phyloP scores from a whole-genome alignment of 1,139 yeast species.

The Zygoascus hellenicus region DNA sequence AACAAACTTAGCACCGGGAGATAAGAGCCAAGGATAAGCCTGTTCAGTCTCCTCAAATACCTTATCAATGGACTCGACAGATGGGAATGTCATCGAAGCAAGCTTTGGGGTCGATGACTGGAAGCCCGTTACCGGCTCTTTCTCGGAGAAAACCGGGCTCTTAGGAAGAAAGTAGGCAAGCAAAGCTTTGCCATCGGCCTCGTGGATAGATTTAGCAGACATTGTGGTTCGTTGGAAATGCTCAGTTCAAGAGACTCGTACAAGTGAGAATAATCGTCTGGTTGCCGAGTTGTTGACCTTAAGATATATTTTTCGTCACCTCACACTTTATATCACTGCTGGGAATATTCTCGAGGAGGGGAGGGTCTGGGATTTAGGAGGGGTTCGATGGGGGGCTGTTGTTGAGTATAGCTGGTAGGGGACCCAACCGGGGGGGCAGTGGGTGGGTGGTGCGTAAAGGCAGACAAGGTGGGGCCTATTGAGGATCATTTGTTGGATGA shows the following conservation, averaged over 20 bases:
- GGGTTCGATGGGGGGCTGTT: too few species aligned
- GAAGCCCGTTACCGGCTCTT: slow-evolving; percentile 35
- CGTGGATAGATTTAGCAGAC: slow-evolving; percentile 44
- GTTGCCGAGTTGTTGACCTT: background rate
- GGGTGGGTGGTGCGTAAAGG: background rate
- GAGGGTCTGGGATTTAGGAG: too few species aligned
- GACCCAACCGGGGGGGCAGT: background rate
- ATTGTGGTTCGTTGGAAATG: slow-evolving; percentile 18
- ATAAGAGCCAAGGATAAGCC: slow-evolving; percentile 39
- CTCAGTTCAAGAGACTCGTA: background rate
- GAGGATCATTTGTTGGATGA: too few species aligned
- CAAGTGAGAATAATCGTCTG: background rate
- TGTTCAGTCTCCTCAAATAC: slow-evolving; percentile 37
- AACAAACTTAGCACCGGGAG: slow-evolving; percentile 37
- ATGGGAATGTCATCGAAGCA: slow-evolving; percentile 35
- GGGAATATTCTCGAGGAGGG: background rate
- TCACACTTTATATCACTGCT: background rate
- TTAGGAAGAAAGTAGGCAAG: slow-evolving; percentile 40
- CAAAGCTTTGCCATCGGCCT: slow-evolving; percentile 44
- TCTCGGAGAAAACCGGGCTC: slow-evolving; percentile 35
- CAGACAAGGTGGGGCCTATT: too few species aligned
- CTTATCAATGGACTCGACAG: slow-evolving; percentile 28
- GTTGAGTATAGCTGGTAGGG: too few species aligned
- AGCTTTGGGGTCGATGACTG: slow-evolving; percentile 37
- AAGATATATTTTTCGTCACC: background rate